Conservation (phyloP, 2,329 filamentous ascomycete genomes). For the Incumbomyces lentus region DNA sequence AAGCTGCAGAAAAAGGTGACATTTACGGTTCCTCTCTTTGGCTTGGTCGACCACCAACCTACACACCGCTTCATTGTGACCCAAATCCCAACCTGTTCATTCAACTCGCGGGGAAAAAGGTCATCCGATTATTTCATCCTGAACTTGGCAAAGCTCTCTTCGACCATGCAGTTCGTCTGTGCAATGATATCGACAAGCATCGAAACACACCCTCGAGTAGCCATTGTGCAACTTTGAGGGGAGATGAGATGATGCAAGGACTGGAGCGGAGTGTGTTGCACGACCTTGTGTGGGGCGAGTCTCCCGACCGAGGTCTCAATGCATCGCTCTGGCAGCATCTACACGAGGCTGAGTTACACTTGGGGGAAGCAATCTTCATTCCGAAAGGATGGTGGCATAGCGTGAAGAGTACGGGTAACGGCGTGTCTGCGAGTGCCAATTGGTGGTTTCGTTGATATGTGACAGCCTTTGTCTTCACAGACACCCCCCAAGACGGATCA, state of each 20-base stretch:
- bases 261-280: conserved; percentile 58
- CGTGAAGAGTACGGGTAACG: conserved; percentile 52
- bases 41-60: conserved; percentile 77
- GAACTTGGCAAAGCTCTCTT: conserved; percentile 55
- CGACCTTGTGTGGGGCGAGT: conserved; percentile 55
- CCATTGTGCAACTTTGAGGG: conserved; percentile 47
- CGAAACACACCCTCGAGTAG: background rate
- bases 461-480: no score
- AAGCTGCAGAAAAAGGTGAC: conserved; percentile 59
- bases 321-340: conserved; percentile 22
- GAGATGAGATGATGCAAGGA: conserved; percentile 86
- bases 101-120: conserved; percentile 66
- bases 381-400: conserved; percentile 84
- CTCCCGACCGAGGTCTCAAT: conserved; percentile 9
- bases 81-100: conserved; percentile 90
- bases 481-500: no score
- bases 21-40: conserved; percentile 81
- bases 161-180: conserved; percentile 34
- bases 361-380: conserved; percentile 67
- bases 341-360: conserved; percentile 46
- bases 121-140: conserved; percentile 61
- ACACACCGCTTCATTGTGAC: conserved; percentile 82
- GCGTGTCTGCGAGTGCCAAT: conserved; percentile 56
- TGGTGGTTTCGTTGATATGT: conserved; percentile 64
- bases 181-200: conserved; percentile 19